A percentile compares a stretch with the other conserved stretches of the same genome.
Conservation (phyloP, 306 rosid species). For the Morella rubra region DNA sequence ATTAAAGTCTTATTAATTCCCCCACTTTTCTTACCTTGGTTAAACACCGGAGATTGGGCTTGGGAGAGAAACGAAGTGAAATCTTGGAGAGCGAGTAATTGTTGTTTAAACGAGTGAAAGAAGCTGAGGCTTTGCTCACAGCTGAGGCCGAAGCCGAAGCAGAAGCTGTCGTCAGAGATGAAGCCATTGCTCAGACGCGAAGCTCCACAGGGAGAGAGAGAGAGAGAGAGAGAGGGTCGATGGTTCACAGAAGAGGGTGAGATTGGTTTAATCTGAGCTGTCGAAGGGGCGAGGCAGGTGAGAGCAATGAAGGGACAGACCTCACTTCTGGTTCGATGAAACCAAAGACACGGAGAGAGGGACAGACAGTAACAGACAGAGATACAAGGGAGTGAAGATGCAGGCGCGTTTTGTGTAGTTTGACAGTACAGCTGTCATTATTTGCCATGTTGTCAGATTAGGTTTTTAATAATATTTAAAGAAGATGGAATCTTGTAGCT, state of each 20-base stretch:
- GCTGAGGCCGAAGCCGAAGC: slow-evolving; percentile 40
- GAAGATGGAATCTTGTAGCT: no score
- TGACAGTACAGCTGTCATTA: background rate
- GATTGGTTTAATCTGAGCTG: slow-evolving; percentile 30
- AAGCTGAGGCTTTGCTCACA: slow-evolving; percentile 38
- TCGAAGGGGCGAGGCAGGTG: slow-evolving; percentile 1
- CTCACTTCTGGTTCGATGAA: slow-evolving; percentile 25
- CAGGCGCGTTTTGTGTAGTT: background rate
- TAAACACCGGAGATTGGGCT: slow-evolving; percentile 45
- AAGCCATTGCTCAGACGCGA: slow-evolving; percentile 28
- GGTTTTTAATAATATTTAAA: background rate
- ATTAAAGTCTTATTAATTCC: background rate
- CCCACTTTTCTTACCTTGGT: slow-evolving; percentile 43
- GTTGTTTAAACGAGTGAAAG: slow-evolving; percentile 21
- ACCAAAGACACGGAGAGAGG: slow-evolving; percentile 24
- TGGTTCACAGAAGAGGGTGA: slow-evolving; percentile 1
- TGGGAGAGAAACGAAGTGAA: slow-evolving; percentile 49
- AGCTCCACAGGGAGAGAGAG: background rate
- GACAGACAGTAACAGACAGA: background rate
- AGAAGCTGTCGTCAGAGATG: slow-evolving; percentile 30
- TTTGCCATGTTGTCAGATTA: slow-evolving; percentile 12
- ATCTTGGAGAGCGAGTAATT: slow-evolving; percentile 29
- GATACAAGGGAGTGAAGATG: background rate
- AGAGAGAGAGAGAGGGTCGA: slow-evolving; percentile 2
- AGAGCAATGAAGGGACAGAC: background rate